These are phyloP conservation scores for Harringtonia aguacate DNA, from an alignment of 2,329 filamentous ascomycete species.

Conservation along the genomic window DNA sequence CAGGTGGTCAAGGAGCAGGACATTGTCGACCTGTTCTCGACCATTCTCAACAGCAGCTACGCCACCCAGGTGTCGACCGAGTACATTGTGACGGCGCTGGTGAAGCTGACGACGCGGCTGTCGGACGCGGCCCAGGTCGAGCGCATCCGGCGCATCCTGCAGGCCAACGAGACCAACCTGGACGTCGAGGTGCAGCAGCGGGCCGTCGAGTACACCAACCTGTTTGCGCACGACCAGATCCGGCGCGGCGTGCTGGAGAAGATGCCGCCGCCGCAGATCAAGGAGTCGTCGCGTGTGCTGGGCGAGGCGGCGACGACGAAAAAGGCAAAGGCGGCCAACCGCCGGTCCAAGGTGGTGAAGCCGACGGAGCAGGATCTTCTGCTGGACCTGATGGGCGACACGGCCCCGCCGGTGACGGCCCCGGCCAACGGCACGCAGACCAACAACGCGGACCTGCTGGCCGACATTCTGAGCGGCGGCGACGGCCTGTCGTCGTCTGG, in stretches of 20 bases:
- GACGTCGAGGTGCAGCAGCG: constrained; percentile 95
- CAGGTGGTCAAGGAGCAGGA: constrained; percentile 74
- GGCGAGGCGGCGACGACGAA: constrained; percentile 57
- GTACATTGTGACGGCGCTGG: constrained; percentile 89
- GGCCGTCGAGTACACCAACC: constrained; percentile 86
- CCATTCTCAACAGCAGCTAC: constrained; percentile 90
- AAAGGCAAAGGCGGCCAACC: constrained; percentile 57
- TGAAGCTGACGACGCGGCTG: constrained; percentile 89
- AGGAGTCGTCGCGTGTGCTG: constrained; percentile 84
- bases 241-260: constrained; percentile 86
- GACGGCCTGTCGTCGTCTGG: constrained; percentile 38
- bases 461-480: constrained; percentile 73
- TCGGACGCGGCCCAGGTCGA: constrained; percentile 78
- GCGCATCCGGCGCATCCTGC: constrained; percentile 67
- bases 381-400: constrained; percentile 81
- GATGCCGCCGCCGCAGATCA: constrained; percentile 96
- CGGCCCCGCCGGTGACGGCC: constrained; percentile 42
- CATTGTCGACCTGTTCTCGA: constrained; percentile 82
- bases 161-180: constrained; percentile 70
- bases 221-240: constrained; percentile 86
- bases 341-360: constrained; percentile 68
- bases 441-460: constrained; percentile 79
- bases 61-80: constrained; percentile 84
- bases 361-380: constrained; percentile 86
- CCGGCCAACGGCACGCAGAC: constrained; percentile 49